Percentiles rank a stretch among this genome's conserved stretches.
Evolutionary conservation across 805 yeast genomes (phyloP).

Genomic region (Saccharomycodes ludwigii): DNA sequence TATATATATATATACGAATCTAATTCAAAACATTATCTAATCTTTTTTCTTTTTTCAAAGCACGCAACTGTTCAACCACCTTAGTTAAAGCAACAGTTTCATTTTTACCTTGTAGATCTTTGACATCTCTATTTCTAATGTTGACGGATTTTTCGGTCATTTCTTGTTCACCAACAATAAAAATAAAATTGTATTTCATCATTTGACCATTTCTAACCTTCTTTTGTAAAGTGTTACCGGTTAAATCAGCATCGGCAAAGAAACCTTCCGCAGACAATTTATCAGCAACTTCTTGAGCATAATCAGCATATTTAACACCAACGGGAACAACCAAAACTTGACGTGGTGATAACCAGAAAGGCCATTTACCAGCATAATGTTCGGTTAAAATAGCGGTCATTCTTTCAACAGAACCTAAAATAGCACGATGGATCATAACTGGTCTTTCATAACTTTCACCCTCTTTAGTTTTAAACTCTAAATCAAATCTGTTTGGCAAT

Average conservation of each 20-base stretch:
- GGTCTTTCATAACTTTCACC: constrained; percentile 65
- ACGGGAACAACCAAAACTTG: constrained; percentile 95
- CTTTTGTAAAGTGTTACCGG: constrained; percentile 96
- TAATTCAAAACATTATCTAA: constrained; percentile 41
- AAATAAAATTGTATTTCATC: constrained; percentile 87
- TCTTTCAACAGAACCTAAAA: constrained; percentile 96
- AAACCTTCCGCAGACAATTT: constrained; percentile 60
- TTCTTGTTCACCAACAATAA: constrained; percentile 96
- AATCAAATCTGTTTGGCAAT: constrained; percentile 85
- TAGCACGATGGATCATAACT: constrained; percentile 99
- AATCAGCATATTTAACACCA: constrained; percentile 83
- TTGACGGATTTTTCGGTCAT: constrained; percentile 69
- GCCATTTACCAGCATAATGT: constrained; percentile 99
- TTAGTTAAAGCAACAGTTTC: constrained; percentile 64
- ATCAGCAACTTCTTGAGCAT: constrained; percentile 74
- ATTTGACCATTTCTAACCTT: constrained; percentile 95
- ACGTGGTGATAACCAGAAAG: constrained; percentile 99
- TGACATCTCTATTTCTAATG: constrained; percentile 92
- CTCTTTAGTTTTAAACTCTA: constrained; percentile 68
- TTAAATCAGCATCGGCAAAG: constrained; percentile 84
- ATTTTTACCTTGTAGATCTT: constrained; percentile 85
- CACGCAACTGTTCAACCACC: constrained; percentile 56
- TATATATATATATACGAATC: background rate
- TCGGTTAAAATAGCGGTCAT: constrained; percentile 98
- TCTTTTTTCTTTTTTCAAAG: constrained; percentile 65